Evolutionary conservation across 2,329 filamentous ascomycete genomes (phyloP).

Genomic region (Rosellinia necatrix): DNA sequence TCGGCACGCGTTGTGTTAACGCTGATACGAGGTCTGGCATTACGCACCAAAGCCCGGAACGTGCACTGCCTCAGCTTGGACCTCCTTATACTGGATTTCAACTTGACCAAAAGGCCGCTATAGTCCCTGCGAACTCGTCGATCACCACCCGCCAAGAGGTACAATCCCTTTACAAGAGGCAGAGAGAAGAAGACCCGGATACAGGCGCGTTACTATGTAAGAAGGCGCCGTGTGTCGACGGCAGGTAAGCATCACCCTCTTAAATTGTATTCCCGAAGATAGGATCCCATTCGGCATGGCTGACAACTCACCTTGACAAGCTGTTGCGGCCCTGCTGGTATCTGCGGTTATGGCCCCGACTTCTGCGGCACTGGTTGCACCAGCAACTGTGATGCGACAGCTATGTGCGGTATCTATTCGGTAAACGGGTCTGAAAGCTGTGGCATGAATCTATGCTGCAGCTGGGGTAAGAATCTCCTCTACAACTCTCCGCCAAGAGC

Average conservation of each 20-base stretch:
- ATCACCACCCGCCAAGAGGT: neutral
- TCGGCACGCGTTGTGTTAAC: neutral
- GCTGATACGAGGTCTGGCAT: neutral
- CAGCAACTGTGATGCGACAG: neutral
- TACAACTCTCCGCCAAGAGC: neutral
- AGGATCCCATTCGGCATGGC: neutral
- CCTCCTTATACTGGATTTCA: neutral
- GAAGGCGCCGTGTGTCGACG: neutral
- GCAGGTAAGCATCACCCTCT: neutral
- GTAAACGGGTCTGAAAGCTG: neutral
- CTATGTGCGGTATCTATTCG: neutral
- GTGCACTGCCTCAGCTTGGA: neutral
- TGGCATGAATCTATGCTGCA: constrained; percentile 1
- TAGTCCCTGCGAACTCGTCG: neutral
- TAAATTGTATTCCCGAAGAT: neutral
- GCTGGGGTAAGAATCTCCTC: neutral
- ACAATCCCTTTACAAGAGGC: neutral
- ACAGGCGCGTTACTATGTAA: neutral
- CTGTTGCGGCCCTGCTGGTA: neutral
- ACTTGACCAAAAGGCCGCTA: neutral
- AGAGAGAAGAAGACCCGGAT: neutral
- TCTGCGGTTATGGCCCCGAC: constrained; percentile 1
- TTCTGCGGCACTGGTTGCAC: neutral
- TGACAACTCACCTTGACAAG: neutral
- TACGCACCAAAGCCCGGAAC: neutral